phyloP scores from a whole-genome alignment of 169 alveolate genomes.

The Plasmodium yoelii region DNA sequence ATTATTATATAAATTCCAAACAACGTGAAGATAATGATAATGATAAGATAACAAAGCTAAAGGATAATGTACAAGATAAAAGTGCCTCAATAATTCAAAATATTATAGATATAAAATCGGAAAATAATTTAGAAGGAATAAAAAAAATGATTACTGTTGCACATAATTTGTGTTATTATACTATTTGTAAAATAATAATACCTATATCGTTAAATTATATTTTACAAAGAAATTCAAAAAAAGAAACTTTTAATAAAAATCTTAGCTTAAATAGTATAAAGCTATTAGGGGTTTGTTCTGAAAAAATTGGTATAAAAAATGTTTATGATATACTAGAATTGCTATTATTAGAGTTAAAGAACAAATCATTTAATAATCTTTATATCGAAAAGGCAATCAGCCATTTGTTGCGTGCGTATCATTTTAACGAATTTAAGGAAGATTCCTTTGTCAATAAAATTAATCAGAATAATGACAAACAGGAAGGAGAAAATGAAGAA shows the following conservation, averaged over 20 bases:
- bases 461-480: neutral
- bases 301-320: conserved; percentile 41
- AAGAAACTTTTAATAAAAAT: conserved; percentile 64
- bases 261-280: conserved; percentile 48
- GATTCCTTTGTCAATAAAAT: neutral
- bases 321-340: conserved; percentile 24
- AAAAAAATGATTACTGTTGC: conserved; percentile 34
- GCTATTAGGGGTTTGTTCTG: conserved; percentile 45
- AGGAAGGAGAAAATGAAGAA: neutral
- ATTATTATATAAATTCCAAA: conserved; percentile 3
- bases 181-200: conserved; percentile 42
- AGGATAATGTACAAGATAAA: neutral
- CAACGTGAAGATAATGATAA: neutral
- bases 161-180: conserved; percentile 23
- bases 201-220: conserved; percentile 64
- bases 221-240: conserved; percentile 44
- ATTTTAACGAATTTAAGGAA: conserved; percentile 56
- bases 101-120: conserved; percentile 73
- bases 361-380: conserved; percentile 48
- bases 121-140: conserved; percentile 45
- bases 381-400: conserved; percentile 72
- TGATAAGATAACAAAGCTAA: neutral
- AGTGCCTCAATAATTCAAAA: conserved; percentile 10
- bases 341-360: conserved; percentile 47
- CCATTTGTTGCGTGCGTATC: conserved; percentile 27